Percentiles rank a stretch among this genome's conserved stretches.
Evolutionary conservation across 495 filamentous ascomycete species (phyloP).

Genomic region (Xylaria nigripes): DNA sequence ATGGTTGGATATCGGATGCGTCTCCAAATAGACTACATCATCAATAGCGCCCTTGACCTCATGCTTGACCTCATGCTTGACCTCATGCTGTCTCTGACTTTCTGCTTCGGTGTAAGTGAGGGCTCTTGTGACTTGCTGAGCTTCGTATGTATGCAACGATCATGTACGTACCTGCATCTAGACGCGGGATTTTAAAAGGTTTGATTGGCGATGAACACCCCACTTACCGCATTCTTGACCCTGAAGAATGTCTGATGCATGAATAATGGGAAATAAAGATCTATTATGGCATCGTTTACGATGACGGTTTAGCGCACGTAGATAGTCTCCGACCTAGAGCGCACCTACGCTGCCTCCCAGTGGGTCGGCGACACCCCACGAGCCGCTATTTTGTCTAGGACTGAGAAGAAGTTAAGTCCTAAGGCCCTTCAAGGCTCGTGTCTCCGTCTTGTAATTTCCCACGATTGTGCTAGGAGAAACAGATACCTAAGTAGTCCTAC

Average conservation of each 20-base stretch:
- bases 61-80: too few species aligned
- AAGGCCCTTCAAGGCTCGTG: not conserved
- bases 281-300: not conserved
- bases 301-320: too few species aligned
- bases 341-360: too few species aligned
- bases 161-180: slow-evolving; percentile 12
- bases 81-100: not conserved
- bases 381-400: not conserved
- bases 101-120: not conserved
- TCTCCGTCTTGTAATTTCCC: slow-evolving; percentile 9
- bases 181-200: not conserved
- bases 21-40: too few species aligned
- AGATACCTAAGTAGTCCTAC: too few species aligned
- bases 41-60: not conserved
- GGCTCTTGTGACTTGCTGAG: not conserved
- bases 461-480: not conserved
- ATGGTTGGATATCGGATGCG: too few species aligned
- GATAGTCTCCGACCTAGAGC: too few species aligned
- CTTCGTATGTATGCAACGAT: not conserved
- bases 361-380: not conserved
- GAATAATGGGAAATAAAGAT: not conserved
- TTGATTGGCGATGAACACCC: not conserved
- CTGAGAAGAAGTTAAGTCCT: not conserved
- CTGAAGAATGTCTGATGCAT: slow-evolving; percentile 5
- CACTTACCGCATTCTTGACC: not conserved